These are phyloP conservation scores for Sporormia fimetaria DNA, from an alignment of 495 filamentous ascomycete genomes.

Conservation along the genomic window DNA sequence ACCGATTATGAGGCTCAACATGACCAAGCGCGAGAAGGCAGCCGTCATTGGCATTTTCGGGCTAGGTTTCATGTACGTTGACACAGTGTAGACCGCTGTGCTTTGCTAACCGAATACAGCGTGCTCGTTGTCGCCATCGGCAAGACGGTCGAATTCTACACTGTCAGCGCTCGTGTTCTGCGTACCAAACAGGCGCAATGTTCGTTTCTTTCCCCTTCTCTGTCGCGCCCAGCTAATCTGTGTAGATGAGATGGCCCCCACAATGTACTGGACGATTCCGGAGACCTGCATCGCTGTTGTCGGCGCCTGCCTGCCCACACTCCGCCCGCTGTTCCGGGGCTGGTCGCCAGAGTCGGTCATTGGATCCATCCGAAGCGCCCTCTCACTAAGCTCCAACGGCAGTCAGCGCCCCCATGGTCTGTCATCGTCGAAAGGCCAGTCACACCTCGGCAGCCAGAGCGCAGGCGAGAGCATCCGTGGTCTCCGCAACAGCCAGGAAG, in stretches of 20 bases:
- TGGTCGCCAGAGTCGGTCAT: not conserved
- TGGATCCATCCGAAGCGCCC: not conserved
- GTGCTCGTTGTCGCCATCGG: not conserved
- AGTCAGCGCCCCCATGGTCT: too few species aligned
- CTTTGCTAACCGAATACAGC: not conserved
- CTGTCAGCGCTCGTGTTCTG: not conserved
- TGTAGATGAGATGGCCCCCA: not conserved
- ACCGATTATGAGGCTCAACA: not conserved
- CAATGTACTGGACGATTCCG: not conserved
- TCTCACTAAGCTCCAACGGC: not conserved
- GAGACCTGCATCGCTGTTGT: not conserved
- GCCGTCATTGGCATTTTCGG: not conserved
- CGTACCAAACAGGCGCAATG: not conserved
- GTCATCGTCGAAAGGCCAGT: too few species aligned
- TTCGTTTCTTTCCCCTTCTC: not conserved
- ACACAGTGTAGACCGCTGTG: not conserved
- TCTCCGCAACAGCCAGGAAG: too few species aligned
- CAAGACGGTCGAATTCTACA: not conserved
- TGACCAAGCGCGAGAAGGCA: not conserved
- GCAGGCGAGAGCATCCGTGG: too few species aligned
- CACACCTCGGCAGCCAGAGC: too few species aligned
- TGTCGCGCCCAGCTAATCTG: not conserved
- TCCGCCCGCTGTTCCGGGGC: not conserved
- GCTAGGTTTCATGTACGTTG: not conserved
- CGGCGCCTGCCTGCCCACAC: not conserved